Base-by-base conservation (phyloP, 163 green algal genomes). In the Prototheca wickerhamii region DNA sequence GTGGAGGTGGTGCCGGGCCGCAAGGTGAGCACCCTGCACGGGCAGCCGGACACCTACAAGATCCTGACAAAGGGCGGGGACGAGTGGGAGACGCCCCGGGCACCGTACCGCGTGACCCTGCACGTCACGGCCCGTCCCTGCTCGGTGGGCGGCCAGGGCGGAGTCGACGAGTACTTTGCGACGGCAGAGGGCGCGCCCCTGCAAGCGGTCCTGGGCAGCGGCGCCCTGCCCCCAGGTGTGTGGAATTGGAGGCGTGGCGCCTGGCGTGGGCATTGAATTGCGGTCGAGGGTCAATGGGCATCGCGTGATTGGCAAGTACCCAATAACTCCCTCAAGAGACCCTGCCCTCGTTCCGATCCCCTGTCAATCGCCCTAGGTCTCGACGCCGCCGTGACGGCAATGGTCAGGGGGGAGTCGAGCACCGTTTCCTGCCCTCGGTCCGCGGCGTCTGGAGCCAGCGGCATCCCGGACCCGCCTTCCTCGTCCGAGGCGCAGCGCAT, bases 11-110 rank as follows among this genome's bases (percentile, higher is more conserved):
- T 29, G 25, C 33, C 29, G n/a, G 6, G 17, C 2, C 4, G 18
- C 26, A 3, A 12, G 25, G 34, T n/a, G 5, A n/a, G 52, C 17
- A 17, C 59, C n/a, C 42, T 54, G 32, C 25, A 23, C 17, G n/a
- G 4, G 30, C 20, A 2, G 53, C 60, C 1, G 56, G 70, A 54
- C 62, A 87, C 6, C 10, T 75, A 76, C 59, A 85, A 82, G 70
- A 63, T 72, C 17, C 75, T 68, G n/a, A 44, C 86, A 31, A 29
- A 26, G 32, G 69, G 81, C 35, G 78, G 71, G 10, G 63, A 75
- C 20, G 69, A 74, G 18, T 95, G 83, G 83, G 87, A 95, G 68
- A 80, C 64, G 7, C 81, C 86, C 0, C 50, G 83, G 2, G 63
- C 78, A 29, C 87, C 87, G 5, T 92, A 87, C 65, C 78, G 89